Evolutionary conservation across 2,329 filamentous ascomycete genomes (phyloP), one percentile per base, ranked within the genome.

Genomic region (Pseudopyrenochaeta lycopersici): DNA sequence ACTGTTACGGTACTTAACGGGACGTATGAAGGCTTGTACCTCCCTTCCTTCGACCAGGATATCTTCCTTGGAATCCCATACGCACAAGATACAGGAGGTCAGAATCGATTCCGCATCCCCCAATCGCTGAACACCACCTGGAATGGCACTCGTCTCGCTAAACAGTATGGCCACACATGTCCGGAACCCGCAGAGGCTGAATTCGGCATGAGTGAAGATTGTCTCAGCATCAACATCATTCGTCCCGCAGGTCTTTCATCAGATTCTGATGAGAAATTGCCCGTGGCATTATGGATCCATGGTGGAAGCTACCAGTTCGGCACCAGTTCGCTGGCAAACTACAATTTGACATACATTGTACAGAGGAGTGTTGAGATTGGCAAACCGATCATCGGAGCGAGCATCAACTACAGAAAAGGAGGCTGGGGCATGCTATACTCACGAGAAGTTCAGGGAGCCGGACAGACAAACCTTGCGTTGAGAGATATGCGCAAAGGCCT

Each of bases 381-480:
- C 7, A 65, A 74, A 31, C 72, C 72, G 1, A 72, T 76, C 27
- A 67, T 76, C 43, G 73, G 62, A 7, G 64, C 70, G 9, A 73
- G 71, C 17, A 75, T 74, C 59, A 76, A 76, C 52, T 76, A 76
- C 45, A 82, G 89, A 9, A 80, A 90, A 43, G 86, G 86, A 2
- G 83, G 85, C 4, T 82, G 91, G 66, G 90, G 90, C 0, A 92
- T 94, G 73, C 73, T 91, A 23, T 82, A 85, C 9, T 86, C 82
- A 2, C 56, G 64, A 18, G 72, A 75, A 35, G 61, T 75, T 6
- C 27, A 80, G 12, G 80, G 80, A 30, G 81, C 81, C 46, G 87
- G 85, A 3, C 70, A 74, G 27, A 63, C 70, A 0, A 75, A 75
- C 45, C 49, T 69, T 1, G 62, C 66, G 1, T 46, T 74, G 11